Evolutionary conservation across 805 yeast genomes (phyloP).

Genomic region (Candida awuae): DNA sequence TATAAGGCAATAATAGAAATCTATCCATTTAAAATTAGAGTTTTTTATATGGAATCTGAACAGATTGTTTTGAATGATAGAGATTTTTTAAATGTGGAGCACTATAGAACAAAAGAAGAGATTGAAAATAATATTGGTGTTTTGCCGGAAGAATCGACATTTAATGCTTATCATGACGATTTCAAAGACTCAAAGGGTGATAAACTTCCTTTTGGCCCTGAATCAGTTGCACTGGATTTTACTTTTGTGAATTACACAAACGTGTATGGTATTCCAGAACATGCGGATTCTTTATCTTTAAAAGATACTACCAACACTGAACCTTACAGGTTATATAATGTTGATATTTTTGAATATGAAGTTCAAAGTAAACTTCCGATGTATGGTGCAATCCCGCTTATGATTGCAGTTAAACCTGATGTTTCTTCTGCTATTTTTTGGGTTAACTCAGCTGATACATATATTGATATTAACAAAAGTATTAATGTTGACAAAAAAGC

Average conservation of each 20-base stretch:
- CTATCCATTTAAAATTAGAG: conserved; percentile 42
- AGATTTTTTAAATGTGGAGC: conserved; percentile 74
- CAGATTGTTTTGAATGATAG: conserved; percentile 62
- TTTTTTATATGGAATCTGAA: conserved; percentile 37
- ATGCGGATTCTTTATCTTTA: conserved; percentile 71
- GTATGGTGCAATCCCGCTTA: conserved; percentile 92
- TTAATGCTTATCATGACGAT: conserved; percentile 60
- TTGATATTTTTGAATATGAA: conserved; percentile 92
- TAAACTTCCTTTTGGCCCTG: conserved; percentile 74
- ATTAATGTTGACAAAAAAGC: conserved; percentile 6
- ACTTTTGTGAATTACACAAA: conserved; percentile 50
- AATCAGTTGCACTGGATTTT: conserved; percentile 76
- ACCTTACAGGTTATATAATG: conserved; percentile 86
- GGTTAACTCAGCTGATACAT: conserved; percentile 91
- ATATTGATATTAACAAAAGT: conserved; percentile 56
- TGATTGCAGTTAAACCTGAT: conserved; percentile 57
- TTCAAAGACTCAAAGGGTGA: conserved; percentile 65
- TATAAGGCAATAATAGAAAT: conserved; percentile 37
- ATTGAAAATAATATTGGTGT: conserved; percentile 33
- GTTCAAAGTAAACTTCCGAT: conserved; percentile 74
- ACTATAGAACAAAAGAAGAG: conserved; percentile 45
- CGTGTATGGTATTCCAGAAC: conserved; percentile 96
- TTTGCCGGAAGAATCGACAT: conserved; percentile 52
- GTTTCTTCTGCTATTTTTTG: conserved; percentile 75
- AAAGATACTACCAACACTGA: conserved; percentile 56